phyloP scores from a whole-genome alignment of 768 basidiomycete species.

The Lactarius sanguifluus region DNA sequence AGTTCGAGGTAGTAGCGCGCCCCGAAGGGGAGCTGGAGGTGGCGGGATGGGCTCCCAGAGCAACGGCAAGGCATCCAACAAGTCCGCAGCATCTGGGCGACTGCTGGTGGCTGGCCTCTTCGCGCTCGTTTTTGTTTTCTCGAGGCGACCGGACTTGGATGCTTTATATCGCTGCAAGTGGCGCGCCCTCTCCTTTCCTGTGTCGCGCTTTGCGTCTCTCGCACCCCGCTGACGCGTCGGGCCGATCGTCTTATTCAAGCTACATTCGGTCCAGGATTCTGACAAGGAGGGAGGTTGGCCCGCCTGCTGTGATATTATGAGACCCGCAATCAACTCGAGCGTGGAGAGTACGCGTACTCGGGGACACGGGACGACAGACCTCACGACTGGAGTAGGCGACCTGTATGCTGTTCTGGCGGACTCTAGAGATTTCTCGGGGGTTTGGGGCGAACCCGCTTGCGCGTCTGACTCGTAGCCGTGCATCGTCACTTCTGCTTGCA shows the following conservation, averaged over 20 bases:
- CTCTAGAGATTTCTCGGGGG: neutral
- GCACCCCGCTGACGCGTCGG: neutral
- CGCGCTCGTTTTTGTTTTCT: neutral
- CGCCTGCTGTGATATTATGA: conserved; percentile 3
- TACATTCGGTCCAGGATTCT: neutral
- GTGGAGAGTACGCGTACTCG: neutral
- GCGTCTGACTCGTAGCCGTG: neutral
- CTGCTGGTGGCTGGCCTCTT: neutral
- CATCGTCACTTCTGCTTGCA: neutral
- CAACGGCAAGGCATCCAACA: neutral
- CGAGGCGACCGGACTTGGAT: neutral
- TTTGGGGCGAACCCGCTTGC: neutral
- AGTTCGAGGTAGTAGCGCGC: neutral
- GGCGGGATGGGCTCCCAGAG: neutral
- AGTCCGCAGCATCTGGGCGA: neutral
- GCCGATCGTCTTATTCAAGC: neutral
- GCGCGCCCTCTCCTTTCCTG: neutral
- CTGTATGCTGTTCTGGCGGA: neutral
- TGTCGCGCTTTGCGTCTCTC: neutral
- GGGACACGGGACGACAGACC: neutral
- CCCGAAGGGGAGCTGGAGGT: neutral
- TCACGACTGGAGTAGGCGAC: neutral
- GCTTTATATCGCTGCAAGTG: neutral
- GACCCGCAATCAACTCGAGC: neutral
- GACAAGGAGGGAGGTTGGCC: neutral